These are phyloP conservation scores for Pythium myriotylum DNA, from an alignment of 352 stramenopile genomes.

Conservation along the genomic window DNA sequence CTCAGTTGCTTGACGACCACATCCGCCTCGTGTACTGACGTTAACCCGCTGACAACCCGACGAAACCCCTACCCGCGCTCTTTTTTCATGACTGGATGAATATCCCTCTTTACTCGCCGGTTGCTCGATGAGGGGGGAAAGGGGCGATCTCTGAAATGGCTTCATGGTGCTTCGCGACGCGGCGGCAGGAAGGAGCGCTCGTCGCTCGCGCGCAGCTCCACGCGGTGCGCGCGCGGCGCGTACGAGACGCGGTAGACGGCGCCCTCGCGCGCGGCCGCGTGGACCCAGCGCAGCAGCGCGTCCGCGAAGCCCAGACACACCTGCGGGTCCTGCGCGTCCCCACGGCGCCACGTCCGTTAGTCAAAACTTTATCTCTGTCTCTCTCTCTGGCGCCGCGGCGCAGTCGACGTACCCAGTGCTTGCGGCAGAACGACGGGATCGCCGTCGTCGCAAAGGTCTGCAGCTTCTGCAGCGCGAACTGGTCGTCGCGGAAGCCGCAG, in stretches of 20 bases:
- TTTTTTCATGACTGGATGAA: background rate
- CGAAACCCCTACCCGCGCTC: background rate
- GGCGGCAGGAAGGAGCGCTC: slow-evolving; percentile 38
- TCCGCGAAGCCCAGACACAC: slow-evolving; percentile 78
- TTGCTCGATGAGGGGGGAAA: slow-evolving; percentile 15
- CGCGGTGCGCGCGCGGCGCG: slow-evolving; percentile 42
- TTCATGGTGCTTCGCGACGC: background rate
- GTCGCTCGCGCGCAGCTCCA: slow-evolving; percentile 42
- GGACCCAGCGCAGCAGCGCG: slow-evolving; percentile 63
- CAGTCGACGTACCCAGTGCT: slow-evolving; percentile 60
- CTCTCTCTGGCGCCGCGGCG: too few relatives aligned
- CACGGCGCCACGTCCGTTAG: too few relatives aligned
- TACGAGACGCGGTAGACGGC: slow-evolving; percentile 56
- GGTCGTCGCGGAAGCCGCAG: slow-evolving; percentile 69
- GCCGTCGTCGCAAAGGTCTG: slow-evolving; percentile 67
- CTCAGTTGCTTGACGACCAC: too few relatives aligned
- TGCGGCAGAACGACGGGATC: slow-evolving; percentile 64
- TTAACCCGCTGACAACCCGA: background rate
- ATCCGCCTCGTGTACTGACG: too few relatives aligned
- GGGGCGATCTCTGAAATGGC: slow-evolving; percentile 14
- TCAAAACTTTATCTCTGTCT: too few relatives aligned
- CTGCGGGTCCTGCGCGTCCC: slow-evolving; percentile 33
- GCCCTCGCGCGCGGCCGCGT: slow-evolving; percentile 39
- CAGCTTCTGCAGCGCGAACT: slow-evolving; percentile 62
- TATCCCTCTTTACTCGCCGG: slow-evolving; percentile 3